A percentile compares a stretch with the other conserved stretches of the same genome.
These are phyloP conservation scores for Telopea speciosissima DNA, from an alignment of 177 flowering plant species.

Conservation along the genomic window DNA sequence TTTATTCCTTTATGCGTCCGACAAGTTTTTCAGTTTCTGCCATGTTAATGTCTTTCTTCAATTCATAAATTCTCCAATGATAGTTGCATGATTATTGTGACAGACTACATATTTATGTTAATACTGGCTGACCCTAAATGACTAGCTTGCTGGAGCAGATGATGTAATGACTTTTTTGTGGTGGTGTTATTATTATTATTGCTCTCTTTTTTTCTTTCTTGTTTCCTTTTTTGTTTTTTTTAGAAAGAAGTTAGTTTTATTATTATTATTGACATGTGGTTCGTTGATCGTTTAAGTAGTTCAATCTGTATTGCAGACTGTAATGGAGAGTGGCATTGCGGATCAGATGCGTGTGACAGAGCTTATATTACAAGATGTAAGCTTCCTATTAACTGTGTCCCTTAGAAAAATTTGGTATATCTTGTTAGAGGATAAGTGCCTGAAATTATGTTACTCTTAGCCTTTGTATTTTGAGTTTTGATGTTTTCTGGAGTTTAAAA, in stretches of 20 bases:
- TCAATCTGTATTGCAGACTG: constrained; percentile 43
- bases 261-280: background rate
- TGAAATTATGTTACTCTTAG: background rate
- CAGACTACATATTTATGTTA: too few species aligned
- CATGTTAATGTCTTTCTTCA: too few species aligned
- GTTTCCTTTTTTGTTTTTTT: background rate
- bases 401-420: background rate
- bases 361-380: constrained; percentile 76
- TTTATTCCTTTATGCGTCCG: too few species aligned
- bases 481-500: background rate
- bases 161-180: too few species aligned
- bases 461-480: background rate
- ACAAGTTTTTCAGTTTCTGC: background rate
- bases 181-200: too few species aligned
- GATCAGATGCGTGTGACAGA: constrained; percentile 86
- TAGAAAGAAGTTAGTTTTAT: background rate
- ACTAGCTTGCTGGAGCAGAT: too few species aligned
- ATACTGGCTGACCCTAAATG: background rate
- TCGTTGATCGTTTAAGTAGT: background rate
- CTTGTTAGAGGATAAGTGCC: background rate
- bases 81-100: too few species aligned
- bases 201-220: background rate
- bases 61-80: too few species aligned
- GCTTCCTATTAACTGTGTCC: constrained; percentile 14
- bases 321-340: constrained; percentile 67